phyloP scores from a whole-genome alignment of 306 rosid species.

The Citrullus colocynthis region DNA sequence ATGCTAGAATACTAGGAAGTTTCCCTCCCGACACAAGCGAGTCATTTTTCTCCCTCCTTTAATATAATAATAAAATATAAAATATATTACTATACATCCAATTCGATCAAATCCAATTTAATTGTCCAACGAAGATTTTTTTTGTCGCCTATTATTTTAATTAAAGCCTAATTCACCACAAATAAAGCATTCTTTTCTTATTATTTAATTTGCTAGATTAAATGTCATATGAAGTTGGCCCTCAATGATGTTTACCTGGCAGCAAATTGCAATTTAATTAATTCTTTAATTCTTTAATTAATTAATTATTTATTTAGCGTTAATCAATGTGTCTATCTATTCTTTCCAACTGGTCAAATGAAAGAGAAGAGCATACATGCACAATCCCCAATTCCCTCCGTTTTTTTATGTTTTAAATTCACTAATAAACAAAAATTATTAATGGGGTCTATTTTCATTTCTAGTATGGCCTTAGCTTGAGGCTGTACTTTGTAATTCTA shows the following conservation, averaged over 20 bases:
- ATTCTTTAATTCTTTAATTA: background rate
- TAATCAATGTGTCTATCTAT: background rate
- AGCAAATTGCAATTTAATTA: background rate
- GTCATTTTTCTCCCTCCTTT: background rate
- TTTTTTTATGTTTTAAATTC: background rate
- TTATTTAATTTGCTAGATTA: background rate
- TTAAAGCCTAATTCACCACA: background rate
- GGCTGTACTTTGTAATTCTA: background rate
- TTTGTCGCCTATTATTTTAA: background rate
- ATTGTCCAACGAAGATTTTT: background rate
- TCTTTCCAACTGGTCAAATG: background rate
- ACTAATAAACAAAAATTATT: background rate
- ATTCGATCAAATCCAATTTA: background rate
- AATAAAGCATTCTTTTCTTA: background rate
- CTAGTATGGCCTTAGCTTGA: too few relatives aligned
- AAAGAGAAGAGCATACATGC: background rate
- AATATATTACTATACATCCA: too few relatives aligned
- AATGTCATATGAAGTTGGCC: background rate
- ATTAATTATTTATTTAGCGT: background rate
- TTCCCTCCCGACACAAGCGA: background rate
- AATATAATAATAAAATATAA: background rate
- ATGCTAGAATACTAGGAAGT: background rate
- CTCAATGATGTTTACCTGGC: background rate
- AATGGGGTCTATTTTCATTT: background rate
- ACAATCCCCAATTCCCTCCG: background rate